Conservation (phyloP, 495 filamentous ascomycete genomes). For the Daldinia vernicosa region DNA sequence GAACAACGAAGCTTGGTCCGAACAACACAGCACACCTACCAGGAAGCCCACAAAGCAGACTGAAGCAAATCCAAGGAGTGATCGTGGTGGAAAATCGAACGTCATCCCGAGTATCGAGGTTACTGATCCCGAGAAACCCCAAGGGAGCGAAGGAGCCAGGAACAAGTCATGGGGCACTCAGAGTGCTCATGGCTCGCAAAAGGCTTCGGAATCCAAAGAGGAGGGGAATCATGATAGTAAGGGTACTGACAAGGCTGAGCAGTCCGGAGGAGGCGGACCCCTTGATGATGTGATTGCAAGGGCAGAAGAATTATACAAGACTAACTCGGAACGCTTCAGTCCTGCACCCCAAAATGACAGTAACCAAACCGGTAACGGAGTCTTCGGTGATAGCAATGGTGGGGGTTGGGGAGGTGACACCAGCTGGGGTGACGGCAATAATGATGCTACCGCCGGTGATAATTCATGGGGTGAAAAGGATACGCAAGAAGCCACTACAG, state of each 20-base stretch:
- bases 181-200: conserved; percentile 12
- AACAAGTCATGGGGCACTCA: conserved; percentile 22
- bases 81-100: conserved; percentile 38
- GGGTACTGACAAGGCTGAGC: background rate
- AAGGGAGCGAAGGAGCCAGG: background rate
- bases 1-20: background rate
- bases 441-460: background rate
- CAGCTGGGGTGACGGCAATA: background rate
- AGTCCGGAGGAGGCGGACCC: background rate
- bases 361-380: background rate
- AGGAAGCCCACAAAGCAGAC: background rate
- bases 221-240: conserved; percentile 1
- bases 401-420: background rate
- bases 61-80: conserved; percentile 14
- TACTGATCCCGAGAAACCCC: conserved; percentile 5
- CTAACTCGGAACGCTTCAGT: background rate
- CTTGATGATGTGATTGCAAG: conserved; percentile 3
- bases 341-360: background rate
- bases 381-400: background rate
- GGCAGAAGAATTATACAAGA: background rate
- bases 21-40: background rate
- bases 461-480: background rate
- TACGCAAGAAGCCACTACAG: background rate
- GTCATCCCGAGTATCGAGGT: conserved; percentile 29
- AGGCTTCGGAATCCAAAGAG: conserved; percentile 2